A percentile compares a stretch with the other conserved stretches of the same genome.
Evolutionary conservation across 805 yeast genomes (phyloP).

Genomic region (Kregervanrija pseudodelftensis): DNA sequence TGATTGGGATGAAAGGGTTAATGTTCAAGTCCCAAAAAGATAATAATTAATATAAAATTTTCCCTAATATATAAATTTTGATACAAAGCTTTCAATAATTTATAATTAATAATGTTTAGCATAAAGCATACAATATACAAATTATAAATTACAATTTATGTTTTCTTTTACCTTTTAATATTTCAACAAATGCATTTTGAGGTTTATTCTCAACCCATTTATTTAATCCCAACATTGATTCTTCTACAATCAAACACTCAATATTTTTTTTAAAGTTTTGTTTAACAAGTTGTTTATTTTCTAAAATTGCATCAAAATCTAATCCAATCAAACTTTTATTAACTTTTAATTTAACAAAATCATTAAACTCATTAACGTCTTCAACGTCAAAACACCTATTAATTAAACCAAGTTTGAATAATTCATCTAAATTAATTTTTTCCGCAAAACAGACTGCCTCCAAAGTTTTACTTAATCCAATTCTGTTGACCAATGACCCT

Average conservation of each 20-base stretch:
- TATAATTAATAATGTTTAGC: neutral
- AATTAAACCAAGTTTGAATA: slow-evolving; percentile 52
- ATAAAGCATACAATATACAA: too few relatives aligned
- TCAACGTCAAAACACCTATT: slow-evolving; percentile 44
- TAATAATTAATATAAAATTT: neutral
- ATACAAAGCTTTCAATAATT: neutral
- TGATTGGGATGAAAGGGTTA: slow-evolving; percentile 38
- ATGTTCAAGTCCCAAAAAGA: slow-evolving; percentile 11
- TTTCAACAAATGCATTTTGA: slow-evolving; percentile 43
- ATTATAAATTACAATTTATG: slow-evolving; percentile 40
- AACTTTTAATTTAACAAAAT: slow-evolving; percentile 30
- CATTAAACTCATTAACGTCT: slow-evolving; percentile 36
- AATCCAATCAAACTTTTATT: slow-evolving; percentile 32
- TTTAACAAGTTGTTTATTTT: slow-evolving; percentile 39
- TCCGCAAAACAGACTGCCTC: slow-evolving; percentile 67
- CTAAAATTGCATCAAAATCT: slow-evolving; percentile 36
- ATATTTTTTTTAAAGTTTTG: slow-evolving; percentile 26
- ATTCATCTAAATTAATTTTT: slow-evolving; percentile 54
- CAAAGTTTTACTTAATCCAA: slow-evolving; percentile 66
- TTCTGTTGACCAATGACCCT: slow-evolving; percentile 56
- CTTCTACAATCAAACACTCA: slow-evolving; percentile 51
- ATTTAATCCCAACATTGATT: slow-evolving; percentile 59
- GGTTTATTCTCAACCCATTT: slow-evolving; percentile 73
- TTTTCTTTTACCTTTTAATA: slow-evolving; percentile 46
- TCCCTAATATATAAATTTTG: neutral